Conservation (phyloP, 148 eudicot species). For the Linanthus parryae region DNA sequence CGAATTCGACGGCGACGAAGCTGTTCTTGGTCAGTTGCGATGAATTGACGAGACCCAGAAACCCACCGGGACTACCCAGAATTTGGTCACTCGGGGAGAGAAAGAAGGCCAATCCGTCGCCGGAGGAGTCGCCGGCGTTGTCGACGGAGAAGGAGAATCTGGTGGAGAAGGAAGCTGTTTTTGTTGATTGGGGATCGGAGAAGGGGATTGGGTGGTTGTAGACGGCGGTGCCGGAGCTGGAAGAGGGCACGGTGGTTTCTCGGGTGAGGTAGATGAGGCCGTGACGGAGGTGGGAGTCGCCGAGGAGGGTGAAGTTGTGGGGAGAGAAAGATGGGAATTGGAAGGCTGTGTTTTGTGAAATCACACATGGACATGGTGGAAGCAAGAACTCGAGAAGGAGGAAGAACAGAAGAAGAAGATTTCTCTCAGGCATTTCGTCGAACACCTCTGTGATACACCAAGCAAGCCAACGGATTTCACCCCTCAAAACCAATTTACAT, state of each 20-base stretch:
- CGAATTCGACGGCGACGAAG: slow-evolving; percentile 80
- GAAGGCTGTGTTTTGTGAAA: no score
- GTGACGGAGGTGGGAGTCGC: slow-evolving; percentile 63
- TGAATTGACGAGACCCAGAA: slow-evolving; percentile 80
- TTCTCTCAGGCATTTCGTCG: no score
- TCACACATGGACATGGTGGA: no score
- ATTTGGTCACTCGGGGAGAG: slow-evolving; percentile 52
- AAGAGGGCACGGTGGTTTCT: slow-evolving; percentile 55
- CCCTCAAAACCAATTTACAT: no score
- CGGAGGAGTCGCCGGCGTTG: slow-evolving; percentile 50
- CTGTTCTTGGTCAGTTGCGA: slow-evolving; percentile 53
- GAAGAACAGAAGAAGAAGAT: no score
- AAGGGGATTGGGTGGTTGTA: slow-evolving; percentile 59
- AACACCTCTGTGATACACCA: no score
- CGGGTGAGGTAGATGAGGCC: slow-evolving; percentile 56
- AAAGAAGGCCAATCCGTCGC: slow-evolving; percentile 81
- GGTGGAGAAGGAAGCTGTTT: slow-evolving; percentile 70
- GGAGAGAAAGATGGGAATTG: slow-evolving; percentile 45
- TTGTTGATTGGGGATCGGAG: slow-evolving; percentile 37
- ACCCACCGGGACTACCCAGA: slow-evolving; percentile 74
- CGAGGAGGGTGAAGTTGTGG: slow-evolving; percentile 66
- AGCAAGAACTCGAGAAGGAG: no score
- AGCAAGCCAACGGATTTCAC: no score
- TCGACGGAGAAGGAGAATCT: slow-evolving; percentile 51
- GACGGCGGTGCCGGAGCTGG: slow-evolving; percentile 66